Conservation (phyloP, 1,139 yeast species). For the Pichia sp. region DNA sequence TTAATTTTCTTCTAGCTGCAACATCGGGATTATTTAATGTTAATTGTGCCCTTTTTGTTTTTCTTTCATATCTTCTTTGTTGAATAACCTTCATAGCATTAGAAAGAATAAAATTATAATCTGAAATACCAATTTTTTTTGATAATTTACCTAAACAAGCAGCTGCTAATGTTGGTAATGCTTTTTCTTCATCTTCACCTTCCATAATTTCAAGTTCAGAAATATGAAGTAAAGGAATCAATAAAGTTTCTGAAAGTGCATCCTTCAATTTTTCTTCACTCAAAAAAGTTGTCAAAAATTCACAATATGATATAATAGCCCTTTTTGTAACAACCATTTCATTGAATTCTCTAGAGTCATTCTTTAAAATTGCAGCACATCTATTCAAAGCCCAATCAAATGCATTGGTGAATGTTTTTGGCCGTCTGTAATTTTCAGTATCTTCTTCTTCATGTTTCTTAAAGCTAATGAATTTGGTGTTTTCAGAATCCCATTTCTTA, state of each 20-base stretch:
- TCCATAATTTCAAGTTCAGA: constrained; percentile 40
- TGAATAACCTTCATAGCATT: constrained; percentile 55
- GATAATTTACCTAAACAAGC: constrained; percentile 71
- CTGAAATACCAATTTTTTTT: constrained; percentile 64
- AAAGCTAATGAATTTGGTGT: constrained; percentile 34
- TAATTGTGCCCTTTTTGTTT: constrained; percentile 66
- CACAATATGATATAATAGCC: constrained; percentile 50
- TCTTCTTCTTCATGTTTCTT: constrained; percentile 24
- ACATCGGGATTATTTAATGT: constrained; percentile 76
- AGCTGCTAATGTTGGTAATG: constrained; percentile 48
- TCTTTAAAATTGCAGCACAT: constrained; percentile 58
- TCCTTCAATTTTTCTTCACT: constrained; percentile 34
- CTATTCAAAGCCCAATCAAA: constrained; percentile 59
- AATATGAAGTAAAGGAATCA: constrained; percentile 56
- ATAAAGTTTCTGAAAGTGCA: constrained; percentile 32
- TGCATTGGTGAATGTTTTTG: constrained; percentile 34
- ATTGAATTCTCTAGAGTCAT: constrained; percentile 46
- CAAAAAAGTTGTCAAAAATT: constrained; percentile 40
- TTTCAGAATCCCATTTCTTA: constrained; percentile 52
- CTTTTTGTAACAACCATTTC: constrained; percentile 57
- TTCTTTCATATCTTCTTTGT: constrained; percentile 68
- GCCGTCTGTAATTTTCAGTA: constrained; percentile 22
- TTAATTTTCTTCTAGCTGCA: constrained; percentile 69
- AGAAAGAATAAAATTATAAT: constrained; percentile 58
- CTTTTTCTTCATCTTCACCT: constrained; percentile 38